Evolutionary conservation across 225 moss, liverwort and hornwort species (phyloP).

Genomic region (Bryum argenteum): DNA sequence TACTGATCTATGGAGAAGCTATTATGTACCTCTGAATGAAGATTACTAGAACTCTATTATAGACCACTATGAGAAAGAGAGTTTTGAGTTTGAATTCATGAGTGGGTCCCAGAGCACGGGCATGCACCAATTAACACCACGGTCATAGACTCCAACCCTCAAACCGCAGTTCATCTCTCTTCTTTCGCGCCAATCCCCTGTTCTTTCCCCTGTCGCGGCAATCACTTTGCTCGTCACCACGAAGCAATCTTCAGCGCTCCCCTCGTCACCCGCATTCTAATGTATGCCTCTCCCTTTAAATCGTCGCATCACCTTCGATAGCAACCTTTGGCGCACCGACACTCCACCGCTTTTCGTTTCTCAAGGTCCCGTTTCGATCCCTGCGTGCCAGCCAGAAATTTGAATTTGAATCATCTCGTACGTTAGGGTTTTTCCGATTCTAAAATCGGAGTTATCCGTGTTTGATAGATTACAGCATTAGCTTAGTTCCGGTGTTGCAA

Average conservation of each 20-base stretch:
- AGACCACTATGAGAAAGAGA: no score
- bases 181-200: constrained; percentile 26
- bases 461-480: not conserved
- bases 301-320: not conserved
- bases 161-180: not conserved
- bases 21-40: no score
- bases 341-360: constrained; percentile 9
- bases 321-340: constrained; percentile 26
- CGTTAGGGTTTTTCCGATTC: constrained; percentile 33
- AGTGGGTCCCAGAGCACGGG: no score
- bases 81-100: no score
- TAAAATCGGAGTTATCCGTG: not conserved
- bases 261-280: not conserved
- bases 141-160: constrained; percentile 6
- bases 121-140: not conserved
- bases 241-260: constrained; percentile 12
- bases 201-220: not conserved
- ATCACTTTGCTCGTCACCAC: constrained; percentile 21
- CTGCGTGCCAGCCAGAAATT: not conserved
- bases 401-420: constrained; percentile 12
- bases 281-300: not conserved
- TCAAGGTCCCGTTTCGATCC: not conserved
- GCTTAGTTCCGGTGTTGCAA: not conserved
- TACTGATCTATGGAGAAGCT: no score
- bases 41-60: no score